These are phyloP conservation scores for Cryptococcus wingfieldii DNA, from an alignment of 1,284 basidiomycete genomes.

Conservation along the genomic window DNA sequence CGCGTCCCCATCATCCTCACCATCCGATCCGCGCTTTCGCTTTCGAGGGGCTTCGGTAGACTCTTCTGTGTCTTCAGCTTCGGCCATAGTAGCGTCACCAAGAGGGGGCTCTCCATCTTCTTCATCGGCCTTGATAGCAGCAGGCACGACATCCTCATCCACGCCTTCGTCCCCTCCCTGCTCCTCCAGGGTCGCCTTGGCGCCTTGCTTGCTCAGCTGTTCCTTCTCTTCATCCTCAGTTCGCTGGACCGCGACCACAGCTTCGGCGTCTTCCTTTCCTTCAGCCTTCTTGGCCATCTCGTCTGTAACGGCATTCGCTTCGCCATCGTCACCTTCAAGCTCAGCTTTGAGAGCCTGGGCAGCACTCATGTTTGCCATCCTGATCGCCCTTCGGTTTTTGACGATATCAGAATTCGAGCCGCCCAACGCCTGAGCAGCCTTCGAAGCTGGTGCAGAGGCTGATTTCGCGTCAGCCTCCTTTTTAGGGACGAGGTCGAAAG, in stretches of 20 bases:
- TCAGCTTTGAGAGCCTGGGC: slow-evolving; percentile 91
- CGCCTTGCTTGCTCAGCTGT: slow-evolving; percentile 14
- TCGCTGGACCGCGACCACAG: slow-evolving; percentile 19
- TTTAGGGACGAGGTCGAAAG: slow-evolving; percentile 63
- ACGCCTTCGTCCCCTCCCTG: slow-evolving; percentile 25
- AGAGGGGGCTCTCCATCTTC: slow-evolving; percentile 27
- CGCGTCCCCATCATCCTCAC: slow-evolving; percentile 52
- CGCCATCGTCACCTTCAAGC: slow-evolving; percentile 56
- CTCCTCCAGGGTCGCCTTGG: slow-evolving; percentile 14
- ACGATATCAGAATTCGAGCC: slow-evolving; percentile 81
- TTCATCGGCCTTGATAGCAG: slow-evolving; percentile 48
- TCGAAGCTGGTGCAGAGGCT: background rate
- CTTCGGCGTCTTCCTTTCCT: slow-evolving; percentile 14
- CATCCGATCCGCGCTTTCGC: slow-evolving; percentile 25
- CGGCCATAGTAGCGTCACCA: slow-evolving; percentile 13
- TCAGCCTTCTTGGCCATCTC: slow-evolving; percentile 11
- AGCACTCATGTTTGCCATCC: slow-evolving; percentile 94
- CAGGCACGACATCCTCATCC: slow-evolving; percentile 23
- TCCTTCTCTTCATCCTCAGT: slow-evolving; percentile 25
- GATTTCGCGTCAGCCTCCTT: slow-evolving; percentile 4
- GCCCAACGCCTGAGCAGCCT: slow-evolving; percentile 38
- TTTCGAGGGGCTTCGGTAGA: slow-evolving; percentile 3
- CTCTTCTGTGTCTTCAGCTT: slow-evolving; percentile 7
- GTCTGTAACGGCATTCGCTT: slow-evolving; percentile 9
- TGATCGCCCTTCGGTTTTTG: slow-evolving; percentile 77